A percentile compares a stretch with the other conserved stretches of the same genome.
Evolutionary conservation across 2,329 filamentous ascomycete species (phyloP).

Genomic region (Aspergillus aculeatinus): DNA sequence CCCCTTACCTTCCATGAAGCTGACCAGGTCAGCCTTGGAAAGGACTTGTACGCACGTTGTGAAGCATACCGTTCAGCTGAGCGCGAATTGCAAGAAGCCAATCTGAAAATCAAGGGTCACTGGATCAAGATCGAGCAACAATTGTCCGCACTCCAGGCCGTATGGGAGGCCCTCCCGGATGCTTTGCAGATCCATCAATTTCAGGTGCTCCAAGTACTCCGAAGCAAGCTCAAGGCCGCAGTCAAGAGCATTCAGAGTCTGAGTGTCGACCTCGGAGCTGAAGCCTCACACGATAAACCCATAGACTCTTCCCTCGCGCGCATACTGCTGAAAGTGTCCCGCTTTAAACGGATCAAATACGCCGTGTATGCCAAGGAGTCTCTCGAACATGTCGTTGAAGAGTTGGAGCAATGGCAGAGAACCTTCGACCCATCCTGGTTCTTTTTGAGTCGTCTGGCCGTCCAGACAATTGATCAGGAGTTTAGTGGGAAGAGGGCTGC

Average conservation of each 20-base stretch:
- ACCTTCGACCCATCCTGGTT: constrained; percentile 5
- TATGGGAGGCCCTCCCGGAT: neutral
- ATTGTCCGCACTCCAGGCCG: neutral
- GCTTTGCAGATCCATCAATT: neutral
- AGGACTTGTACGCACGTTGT: neutral
- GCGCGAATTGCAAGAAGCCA: neutral
- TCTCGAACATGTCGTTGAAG: neutral
- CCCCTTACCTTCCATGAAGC: too few relatives aligned
- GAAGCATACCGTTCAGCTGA: neutral
- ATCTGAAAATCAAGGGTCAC: neutral
- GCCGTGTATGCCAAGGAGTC: neutral
- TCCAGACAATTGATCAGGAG: neutral
- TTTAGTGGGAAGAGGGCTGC: neutral
- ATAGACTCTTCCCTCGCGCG: neutral
- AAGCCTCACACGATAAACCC: neutral
- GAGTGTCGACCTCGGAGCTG: neutral
- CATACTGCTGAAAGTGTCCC: neutral
- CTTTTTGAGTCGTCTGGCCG: neutral
- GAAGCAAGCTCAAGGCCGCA: neutral
- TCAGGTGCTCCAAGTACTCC: neutral
- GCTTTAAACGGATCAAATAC: neutral
- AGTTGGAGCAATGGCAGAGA: neutral
- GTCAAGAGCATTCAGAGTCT: neutral
- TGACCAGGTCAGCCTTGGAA: neutral
- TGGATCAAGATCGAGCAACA: neutral